A percentile compares a stretch with the other conserved stretches of the same genome.
These are phyloP conservation scores for Rhodomyrtus psidioides DNA, from an alignment of 441 rosid genomes.

Conservation along the genomic window DNA sequence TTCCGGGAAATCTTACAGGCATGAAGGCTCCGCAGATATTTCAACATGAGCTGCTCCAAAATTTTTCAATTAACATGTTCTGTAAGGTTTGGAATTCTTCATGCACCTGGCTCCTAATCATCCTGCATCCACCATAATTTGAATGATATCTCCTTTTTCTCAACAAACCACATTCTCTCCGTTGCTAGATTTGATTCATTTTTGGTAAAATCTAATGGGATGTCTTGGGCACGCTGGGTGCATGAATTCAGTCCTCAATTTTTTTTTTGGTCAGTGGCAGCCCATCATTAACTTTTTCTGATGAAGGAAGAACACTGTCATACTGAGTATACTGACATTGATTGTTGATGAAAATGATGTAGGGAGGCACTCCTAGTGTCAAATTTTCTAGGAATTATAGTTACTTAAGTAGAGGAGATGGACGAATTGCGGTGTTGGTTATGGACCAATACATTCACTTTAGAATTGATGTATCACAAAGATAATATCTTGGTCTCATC, in stretches of 20 bases:
- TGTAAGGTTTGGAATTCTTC: slow-evolving; percentile 63
- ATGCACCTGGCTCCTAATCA: not conserved
- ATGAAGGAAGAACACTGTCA: not conserved
- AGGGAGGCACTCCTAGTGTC: not conserved
- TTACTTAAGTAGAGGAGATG: not conserved
- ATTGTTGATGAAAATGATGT: not conserved
- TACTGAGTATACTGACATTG: not conserved
- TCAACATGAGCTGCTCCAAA: slow-evolving; percentile 98
- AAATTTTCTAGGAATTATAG: not conserved
- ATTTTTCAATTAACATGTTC: slow-evolving; percentile 93
- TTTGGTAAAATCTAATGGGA: not conserved
- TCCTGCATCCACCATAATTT: not conserved
- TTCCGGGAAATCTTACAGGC: slow-evolving; percentile 54
- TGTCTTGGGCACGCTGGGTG: not conserved
- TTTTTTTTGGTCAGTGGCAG: not conserved
- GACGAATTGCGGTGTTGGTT: not conserved
- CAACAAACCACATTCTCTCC: not conserved
- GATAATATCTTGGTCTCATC: not conserved
- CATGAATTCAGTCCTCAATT: not conserved
- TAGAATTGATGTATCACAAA: not conserved
- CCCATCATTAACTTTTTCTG: not conserved
- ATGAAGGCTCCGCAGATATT: slow-evolving; percentile 89
- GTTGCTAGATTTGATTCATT: not conserved
- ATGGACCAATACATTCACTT: not conserved
- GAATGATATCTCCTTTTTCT: not conserved